Conservation (phyloP, 2,329 filamentous ascomycete species). For the Sporothrix phasma region DNA sequence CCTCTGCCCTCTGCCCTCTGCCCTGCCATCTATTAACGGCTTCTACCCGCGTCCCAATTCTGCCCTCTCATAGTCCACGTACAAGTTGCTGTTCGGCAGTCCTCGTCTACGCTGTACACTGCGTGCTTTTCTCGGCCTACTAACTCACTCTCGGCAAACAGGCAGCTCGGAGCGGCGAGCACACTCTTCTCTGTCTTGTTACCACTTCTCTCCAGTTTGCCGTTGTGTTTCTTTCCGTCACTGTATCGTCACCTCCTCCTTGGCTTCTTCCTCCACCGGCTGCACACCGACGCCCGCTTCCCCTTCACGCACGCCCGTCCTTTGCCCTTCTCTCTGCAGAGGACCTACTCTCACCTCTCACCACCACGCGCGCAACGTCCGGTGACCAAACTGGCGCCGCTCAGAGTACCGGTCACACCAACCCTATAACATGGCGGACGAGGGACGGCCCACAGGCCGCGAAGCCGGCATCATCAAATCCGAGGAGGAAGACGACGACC, state of each 20-base stretch:
- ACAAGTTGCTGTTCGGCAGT: background rate
- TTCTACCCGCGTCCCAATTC: background rate
- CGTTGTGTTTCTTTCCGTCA: too few species aligned
- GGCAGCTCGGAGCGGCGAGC: background rate
- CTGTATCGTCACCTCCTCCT: too few species aligned
- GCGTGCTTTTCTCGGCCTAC: background rate
- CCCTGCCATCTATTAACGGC: background rate
- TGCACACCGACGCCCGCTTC: too few species aligned
- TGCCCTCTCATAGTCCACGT: background rate
- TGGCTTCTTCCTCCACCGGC: too few species aligned
- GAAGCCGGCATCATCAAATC: conserved; percentile 9
- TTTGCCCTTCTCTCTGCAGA: too few species aligned
- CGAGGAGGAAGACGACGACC: conserved; percentile 17
- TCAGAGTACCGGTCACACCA: conserved; percentile 11
- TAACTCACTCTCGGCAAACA: background rate
- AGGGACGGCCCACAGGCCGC: conserved; percentile 17
- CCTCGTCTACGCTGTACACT: background rate
- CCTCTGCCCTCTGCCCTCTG: too few species aligned
- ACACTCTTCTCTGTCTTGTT: background rate
- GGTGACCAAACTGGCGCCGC: conserved; percentile 18
- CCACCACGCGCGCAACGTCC: background rate
- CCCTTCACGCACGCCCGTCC: too few species aligned
- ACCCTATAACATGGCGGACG: conserved; percentile 18
- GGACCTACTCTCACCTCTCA: background rate
- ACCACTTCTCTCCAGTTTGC: too few species aligned